Conservation (phyloP, 805 yeast species). For the Myxozyma vanderwaltii region DNA sequence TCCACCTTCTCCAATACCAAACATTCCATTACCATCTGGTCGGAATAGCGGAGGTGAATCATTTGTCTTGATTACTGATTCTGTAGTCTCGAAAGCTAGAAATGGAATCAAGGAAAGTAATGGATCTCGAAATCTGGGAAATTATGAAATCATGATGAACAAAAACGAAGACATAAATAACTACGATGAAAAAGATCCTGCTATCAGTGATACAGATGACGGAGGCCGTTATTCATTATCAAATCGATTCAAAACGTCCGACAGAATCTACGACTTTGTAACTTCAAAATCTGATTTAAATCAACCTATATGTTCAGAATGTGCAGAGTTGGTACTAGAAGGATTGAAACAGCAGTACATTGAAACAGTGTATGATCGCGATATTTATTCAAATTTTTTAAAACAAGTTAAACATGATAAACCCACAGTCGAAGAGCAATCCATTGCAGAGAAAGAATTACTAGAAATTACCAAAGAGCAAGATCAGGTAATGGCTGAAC, state of each 20-base stretch:
- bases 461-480: slow-evolving; percentile 49
- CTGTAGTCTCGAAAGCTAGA: slow-evolving; percentile 12
- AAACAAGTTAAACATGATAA: slow-evolving; percentile 55
- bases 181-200: background rate
- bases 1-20: slow-evolving; percentile 1
- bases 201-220: background rate
- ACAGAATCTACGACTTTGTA: slow-evolving; percentile 50
- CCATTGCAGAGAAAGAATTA: slow-evolving; percentile 52
- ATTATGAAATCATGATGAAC: slow-evolving; percentile 21
- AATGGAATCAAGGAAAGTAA: background rate
- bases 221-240: slow-evolving; percentile 19
- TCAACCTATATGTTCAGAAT: slow-evolving; percentile 85
- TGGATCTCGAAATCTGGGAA: slow-evolving; percentile 4
- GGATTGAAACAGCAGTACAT: slow-evolving; percentile 71
- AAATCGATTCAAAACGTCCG: slow-evolving; percentile 16
- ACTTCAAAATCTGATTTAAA: slow-evolving; percentile 76
- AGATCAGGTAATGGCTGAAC: slow-evolving; percentile 42
- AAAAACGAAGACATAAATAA: slow-evolving; percentile 3
- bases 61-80: slow-evolving; percentile 8
- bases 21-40: background rate
- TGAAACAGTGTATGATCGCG: slow-evolving; percentile 73
- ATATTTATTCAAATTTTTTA: slow-evolving; percentile 70
- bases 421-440: slow-evolving; percentile 49
- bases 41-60: slow-evolving; percentile 4
- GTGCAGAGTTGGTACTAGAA: slow-evolving; percentile 66